Evolutionary conservation across 257 asterid genomes (phyloP), one percentile per base, ranked within the genome.

Genomic region (Gentiana straminea): DNA sequence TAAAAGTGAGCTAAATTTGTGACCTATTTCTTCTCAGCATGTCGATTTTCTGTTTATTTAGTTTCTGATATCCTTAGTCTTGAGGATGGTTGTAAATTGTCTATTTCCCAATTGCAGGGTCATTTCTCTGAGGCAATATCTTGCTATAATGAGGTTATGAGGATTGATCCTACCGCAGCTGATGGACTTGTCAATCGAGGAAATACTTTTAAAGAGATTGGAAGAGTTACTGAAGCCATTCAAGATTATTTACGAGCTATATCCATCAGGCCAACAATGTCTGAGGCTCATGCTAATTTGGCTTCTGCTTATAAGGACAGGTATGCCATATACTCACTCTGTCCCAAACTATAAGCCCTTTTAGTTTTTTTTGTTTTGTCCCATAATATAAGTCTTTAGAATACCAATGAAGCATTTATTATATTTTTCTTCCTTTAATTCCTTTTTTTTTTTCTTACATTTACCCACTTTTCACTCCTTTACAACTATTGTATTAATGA

Each of bases 241-340:
- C 94, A 86, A 77, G 99, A 92, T 61, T 92, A 92, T 71, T 39
- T 72, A 61, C 83, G 83, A 67, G 99, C 99, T 70, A 88, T 92
- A 69, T 48, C 77, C 57, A 73, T 83, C 59, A 79, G 97, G 50
- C 99, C 99, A 32, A 38, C 86, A 67, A 92, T 92, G 99, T 89
- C 99, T n/a, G 99, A 92, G 81, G 99, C 99, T 64, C 97, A 92
- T 83, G 99, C 99, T 59, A 92, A 92, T 82, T 75, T 92, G 80
- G 99, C 99, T 65, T 92, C 97, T 24, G 99, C 95, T 11, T 88
- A 88, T 75, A 92, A 92, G 77, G 99, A 92, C 64, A 88, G 97
- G 99, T 86, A 59, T 67, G 58, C 13, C 6, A 2, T 15, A 41
- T 33, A 24, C 24, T 24, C 24, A 24, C 24, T 24, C 24, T 24